phyloP scores from a whole-genome alignment of 176 grass and related monocot genomes.

The Metroxylon sagu region DNA sequence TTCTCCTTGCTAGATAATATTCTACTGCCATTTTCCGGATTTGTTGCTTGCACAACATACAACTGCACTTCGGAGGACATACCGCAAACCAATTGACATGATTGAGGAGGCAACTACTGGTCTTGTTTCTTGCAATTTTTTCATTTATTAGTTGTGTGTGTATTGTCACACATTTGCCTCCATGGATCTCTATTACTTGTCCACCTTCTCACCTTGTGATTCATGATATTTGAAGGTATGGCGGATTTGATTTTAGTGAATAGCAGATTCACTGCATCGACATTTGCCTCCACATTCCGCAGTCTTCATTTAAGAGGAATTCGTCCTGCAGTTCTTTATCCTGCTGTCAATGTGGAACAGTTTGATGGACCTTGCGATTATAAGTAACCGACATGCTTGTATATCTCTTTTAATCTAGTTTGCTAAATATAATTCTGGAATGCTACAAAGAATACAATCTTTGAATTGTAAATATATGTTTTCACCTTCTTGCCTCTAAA shows the following conservation, averaged over 20 bases:
- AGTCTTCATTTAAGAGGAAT: conserved; percentile 63
- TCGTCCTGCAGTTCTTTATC: conserved; percentile 63
- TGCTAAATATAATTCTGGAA: no score
- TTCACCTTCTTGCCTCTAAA: not conserved
- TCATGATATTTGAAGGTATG: conserved; percentile 47
- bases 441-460: no score
- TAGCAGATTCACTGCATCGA: conserved; percentile 82
- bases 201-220: not conserved
- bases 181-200: no score
- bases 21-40: conserved; percentile 97
- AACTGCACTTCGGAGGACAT: conserved; percentile 66
- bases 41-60: conserved; percentile 84
- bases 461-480: not conserved
- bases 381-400: conserved; percentile 71
- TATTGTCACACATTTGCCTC: no score
- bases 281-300: conserved; percentile 66
- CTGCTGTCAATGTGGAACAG: conserved; percentile 76
- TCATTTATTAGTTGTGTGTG: no score
- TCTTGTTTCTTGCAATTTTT: conserved; percentile 14
- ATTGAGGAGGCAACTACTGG: conserved; percentile 82
- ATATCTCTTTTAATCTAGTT: conserved; percentile 24
- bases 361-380: conserved; percentile 60
- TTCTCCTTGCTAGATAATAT: conserved; percentile 44
- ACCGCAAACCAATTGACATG: conserved; percentile 84
- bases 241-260: conserved; percentile 94